Evolutionary conservation across 1,284 basidiomycete species (phyloP), one percentile per base, ranked within the genome.

Genomic region (Bjerkandera adusta): DNA sequence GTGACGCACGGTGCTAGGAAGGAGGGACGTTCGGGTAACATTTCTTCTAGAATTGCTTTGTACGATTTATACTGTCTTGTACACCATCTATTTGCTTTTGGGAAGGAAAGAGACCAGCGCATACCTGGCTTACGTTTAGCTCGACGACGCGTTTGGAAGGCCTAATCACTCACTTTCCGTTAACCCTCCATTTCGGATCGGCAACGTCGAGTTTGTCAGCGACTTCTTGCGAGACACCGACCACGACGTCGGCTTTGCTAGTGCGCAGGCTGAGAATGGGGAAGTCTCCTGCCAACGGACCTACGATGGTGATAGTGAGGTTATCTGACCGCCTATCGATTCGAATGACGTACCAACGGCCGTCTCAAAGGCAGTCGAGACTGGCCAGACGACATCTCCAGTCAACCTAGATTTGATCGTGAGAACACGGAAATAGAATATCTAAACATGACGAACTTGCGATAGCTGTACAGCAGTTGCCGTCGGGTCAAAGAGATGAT

Each of bases 231-330:
- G 79, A 67, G 4, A 96, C 74, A 1, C 88, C 92, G 11, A 93
- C 91, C 26, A 89, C 89, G 1, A 97, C 94, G 61, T 98, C 95
- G 0, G 96, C 96, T 67, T 99, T 98, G 73, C 91, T 94, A 1
- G 96, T 99, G 20, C 96, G 80, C 49, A 97, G 68, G 56, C 89
- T 92, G 24, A 97, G 68, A 18, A 97, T 66, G 3, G 87, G 86
- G 65, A 97, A 86, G 6, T 83, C 72, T 1, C 92, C 89, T 0
- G 81, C 81, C 13, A 96, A 67, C 0, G 90, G 88, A 3, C 90
- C 89, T 90, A 20, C 20, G 42, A 21, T 6, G 51, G n/a, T n/a
- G n/a, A n/a, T n/a, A n/a, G n/a, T n/a, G n/a, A 5, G 20, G 25
- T 41, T 21, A 26, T 30, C 29, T 26, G n/a, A n/a, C n/a, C 39